Conservation (phyloP, 1,284 basidiomycete genomes). For the Naganishia sp. region DNA sequence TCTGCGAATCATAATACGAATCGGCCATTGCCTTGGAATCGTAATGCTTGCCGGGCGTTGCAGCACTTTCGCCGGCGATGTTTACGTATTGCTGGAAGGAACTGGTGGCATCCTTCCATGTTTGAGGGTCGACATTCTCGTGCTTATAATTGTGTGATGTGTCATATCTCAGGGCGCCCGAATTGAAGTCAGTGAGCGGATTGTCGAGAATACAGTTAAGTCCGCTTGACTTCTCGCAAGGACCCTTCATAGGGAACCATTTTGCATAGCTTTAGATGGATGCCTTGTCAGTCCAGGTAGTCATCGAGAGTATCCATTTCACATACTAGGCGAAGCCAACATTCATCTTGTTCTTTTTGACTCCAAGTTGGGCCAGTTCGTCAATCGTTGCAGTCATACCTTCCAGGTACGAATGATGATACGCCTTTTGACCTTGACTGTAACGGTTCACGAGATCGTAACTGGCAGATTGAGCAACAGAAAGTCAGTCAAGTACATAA, state of each 20-base stretch:
- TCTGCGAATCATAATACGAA: not conserved
- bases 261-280: not conserved
- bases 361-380: not conserved
- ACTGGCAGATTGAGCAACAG: not conserved
- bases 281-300: too few relatives aligned
- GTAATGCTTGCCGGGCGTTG: not conserved
- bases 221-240: not conserved
- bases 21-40: not conserved
- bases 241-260: not conserved
- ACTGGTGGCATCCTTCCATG: not conserved
- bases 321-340: not conserved
- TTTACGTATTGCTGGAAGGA: not conserved
- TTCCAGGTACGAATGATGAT: slow-evolving; percentile 4
- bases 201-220: not conserved
- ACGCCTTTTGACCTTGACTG: not conserved
- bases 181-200: not conserved
- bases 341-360: not conserved
- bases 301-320: too few relatives aligned
- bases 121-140: not conserved
- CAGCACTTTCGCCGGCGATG: too few relatives aligned
- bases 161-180: too few relatives aligned
- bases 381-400: not conserved
- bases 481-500: not conserved
- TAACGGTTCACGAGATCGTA: slow-evolving; percentile 16
- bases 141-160: not conserved